Conservation (phyloP, 306 rosid genomes). For the Oemleria cerasiformis region DNA sequence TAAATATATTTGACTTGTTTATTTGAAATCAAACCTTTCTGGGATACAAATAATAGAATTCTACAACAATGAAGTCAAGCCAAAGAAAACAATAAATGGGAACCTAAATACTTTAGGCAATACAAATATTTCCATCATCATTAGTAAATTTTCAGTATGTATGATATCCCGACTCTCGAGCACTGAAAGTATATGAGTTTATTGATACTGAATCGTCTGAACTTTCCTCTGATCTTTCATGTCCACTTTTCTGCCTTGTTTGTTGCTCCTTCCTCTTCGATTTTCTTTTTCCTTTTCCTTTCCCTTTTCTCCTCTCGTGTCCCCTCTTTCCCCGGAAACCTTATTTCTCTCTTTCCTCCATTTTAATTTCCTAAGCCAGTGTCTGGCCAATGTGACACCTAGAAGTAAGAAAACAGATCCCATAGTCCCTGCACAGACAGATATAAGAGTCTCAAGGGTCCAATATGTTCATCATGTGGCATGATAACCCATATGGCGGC, state of each 20-base stretch:
- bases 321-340: not conserved
- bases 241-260: not conserved
- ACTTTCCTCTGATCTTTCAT: not conserved
- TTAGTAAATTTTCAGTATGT: not conserved
- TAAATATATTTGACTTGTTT: too few species aligned
- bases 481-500: slow-evolving; percentile 63
- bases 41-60: not conserved
- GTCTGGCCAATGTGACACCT: slow-evolving; percentile 43
- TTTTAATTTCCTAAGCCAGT: slow-evolving; percentile 42
- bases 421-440: slow-evolving; percentile 46
- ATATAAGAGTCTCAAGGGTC: slow-evolving; percentile 39
- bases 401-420: slow-evolving; percentile 51
- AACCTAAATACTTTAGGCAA: too few species aligned
- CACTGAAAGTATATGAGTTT: slow-evolving; percentile 3
- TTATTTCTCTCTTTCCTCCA: slow-evolving; percentile 38
- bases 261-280: too few species aligned
- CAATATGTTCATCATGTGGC: slow-evolving; percentile 39
- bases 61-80: not conserved
- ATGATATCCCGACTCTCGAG: not conserved
- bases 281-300: slow-evolving; percentile 30
- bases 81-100: not conserved
- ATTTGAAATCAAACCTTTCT: too few species aligned
- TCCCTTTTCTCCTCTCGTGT: not conserved
- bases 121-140: not conserved
- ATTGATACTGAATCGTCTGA: not conserved